A percentile compares a stretch with the other conserved stretches of the same genome.
Conservation (phyloP, 176 grass and related monocot species). For the Eremochloa ophiuroides region DNA sequence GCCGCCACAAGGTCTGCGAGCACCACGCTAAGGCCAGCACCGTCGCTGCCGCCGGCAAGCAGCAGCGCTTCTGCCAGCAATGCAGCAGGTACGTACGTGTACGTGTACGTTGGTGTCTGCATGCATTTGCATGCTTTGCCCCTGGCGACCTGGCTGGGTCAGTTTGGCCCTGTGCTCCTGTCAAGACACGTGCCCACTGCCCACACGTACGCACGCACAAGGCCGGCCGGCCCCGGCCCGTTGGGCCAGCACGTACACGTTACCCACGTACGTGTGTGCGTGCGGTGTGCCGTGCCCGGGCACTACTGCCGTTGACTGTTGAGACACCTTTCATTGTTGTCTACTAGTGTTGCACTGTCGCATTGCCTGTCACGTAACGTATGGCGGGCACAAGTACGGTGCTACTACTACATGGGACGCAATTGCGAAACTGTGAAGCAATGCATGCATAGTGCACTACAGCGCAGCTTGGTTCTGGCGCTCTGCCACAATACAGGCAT, state of each 20-base stretch:
- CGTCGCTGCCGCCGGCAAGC: constrained; percentile 61
- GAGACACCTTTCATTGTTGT: constrained; percentile 1
- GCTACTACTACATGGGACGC: background rate
- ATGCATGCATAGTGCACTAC: background rate
- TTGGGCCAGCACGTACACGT: no score
- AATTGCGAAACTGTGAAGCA: background rate
- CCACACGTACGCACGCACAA: no score
- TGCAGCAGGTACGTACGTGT: constrained; percentile 75
- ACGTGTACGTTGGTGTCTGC: background rate
- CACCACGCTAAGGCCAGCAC: constrained; percentile 83
- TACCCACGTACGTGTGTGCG: background rate
- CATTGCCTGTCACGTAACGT: background rate
- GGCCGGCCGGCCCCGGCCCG: no score
- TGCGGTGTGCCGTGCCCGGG: no score
- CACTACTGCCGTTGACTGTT: no score
- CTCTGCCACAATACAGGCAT: background rate
- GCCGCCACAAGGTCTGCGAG: constrained; percentile 98
- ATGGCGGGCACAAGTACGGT: background rate
- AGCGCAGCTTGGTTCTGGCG: background rate
- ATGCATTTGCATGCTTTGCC: background rate
- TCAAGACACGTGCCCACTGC: no score
- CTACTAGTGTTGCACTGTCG: background rate
- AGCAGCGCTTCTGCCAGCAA: constrained; percentile 91
- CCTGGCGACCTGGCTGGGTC: no score
- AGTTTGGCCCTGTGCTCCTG: no score